Base-by-base conservation (phyloP, 352 stramenopile species). In the Phytophthora ohioensis region DNA sequence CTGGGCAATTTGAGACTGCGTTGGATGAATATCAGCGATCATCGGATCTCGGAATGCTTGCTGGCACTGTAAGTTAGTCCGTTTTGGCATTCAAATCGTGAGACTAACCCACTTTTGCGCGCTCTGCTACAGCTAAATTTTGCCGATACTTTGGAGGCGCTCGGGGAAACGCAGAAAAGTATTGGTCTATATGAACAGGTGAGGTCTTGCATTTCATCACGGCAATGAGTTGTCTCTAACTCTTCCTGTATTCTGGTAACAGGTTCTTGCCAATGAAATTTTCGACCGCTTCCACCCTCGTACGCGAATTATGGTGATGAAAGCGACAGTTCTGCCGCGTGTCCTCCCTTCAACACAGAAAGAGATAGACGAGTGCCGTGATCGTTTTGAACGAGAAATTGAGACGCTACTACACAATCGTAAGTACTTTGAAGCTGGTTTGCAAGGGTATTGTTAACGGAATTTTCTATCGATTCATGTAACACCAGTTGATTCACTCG, bases 251-350 rank as follows among this genome's bases (percentile, higher is more conserved):
- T 43, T 63, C 9, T 69, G 27, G 36, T 21, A 55, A 55, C n/a
- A 86, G 78, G 69, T 87, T 55, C 49, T 85, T 4, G 42, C 15
- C 12, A 67, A 57, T 15, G 42, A 78, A 32, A 63, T 69, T 3
- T 17, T 52, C 5, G 66, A 81, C 30, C 32, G 67, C 17, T 64
- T 67, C 27, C 46, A 73, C 9, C 78, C 65, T 47, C 66, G 63
- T 17, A 84, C 80, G 21, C 73, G 78, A 42, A 75, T 83, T 11
- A 82, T 77, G 64, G 65, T 92, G 9, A 89, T 91, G 84, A 81
- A 76, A 61, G 79, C 82, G 5, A 92, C 82, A 0, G 84, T 93
- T 12, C 51, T 93, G 15, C 87, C 85, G 41, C 79, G 82, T 21
- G 82, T 93, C 36, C 70, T 94, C 3, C 87, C 87, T 2, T 70